A percentile compares a stretch with the other conserved stretches of the same genome.
These are phyloP conservation scores for Alternaria gansuensis DNA, from an alignment of 2,329 filamentous ascomycete species.

Conservation along the genomic window DNA sequence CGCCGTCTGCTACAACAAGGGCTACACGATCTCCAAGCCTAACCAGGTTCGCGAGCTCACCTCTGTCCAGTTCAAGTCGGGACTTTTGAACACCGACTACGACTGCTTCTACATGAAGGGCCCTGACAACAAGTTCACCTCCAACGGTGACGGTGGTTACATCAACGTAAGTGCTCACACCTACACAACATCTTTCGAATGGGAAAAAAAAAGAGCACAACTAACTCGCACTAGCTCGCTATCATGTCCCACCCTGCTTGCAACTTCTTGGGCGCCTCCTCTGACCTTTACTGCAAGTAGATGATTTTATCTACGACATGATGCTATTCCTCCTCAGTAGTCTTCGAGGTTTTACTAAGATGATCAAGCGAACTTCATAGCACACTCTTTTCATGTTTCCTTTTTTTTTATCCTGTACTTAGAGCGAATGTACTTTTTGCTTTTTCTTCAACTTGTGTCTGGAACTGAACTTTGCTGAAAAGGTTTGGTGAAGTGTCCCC, in stretches of 20 bases:
- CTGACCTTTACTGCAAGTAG: slow-evolving; percentile 6
- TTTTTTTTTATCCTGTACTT: neutral
- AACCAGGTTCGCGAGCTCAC: slow-evolving; percentile 6
- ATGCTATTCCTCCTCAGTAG: neutral
- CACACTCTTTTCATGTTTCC: neutral
- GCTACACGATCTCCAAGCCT: slow-evolving; percentile 2
- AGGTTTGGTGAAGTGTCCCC: too few species aligned
- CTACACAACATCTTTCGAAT: neutral
- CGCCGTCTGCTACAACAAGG: slow-evolving; percentile 8
- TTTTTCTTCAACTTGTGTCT: neutral
- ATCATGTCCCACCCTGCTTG: neutral
- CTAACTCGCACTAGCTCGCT: neutral
- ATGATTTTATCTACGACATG: neutral
- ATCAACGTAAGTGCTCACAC: slow-evolving; percentile 1
- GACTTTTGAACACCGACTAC: slow-evolving; percentile 5
- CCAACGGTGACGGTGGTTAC: slow-evolving; percentile 5
- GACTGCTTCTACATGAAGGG: slow-evolving; percentile 8
- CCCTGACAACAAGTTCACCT: slow-evolving; percentile 3
- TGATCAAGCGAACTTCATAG: neutral
- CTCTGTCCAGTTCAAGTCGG: slow-evolving; percentile 5
- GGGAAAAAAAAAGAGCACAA: too few species aligned
- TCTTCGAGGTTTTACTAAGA: neutral
- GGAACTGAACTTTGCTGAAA: too few species aligned
- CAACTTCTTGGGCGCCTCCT: neutral
- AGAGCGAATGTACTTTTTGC: neutral